These are phyloP conservation scores for Sclerotinia borealis DNA, from an alignment of 2,329 filamentous ascomycete genomes.

Conservation along the genomic window DNA sequence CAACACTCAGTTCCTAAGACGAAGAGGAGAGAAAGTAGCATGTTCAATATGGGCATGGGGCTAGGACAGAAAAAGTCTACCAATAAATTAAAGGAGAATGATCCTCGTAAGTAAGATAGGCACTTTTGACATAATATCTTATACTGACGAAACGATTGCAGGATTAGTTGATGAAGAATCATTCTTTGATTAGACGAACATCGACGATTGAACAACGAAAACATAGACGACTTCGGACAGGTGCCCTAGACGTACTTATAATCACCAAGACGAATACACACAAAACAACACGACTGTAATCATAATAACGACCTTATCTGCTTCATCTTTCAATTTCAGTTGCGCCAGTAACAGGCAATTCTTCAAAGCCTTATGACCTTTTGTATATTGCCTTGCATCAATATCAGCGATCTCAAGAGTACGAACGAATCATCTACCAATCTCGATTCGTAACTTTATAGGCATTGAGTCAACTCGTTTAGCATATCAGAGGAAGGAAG, in stretches of 20 bases:
- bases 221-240: constrained; percentile 25
- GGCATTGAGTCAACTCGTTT: not conserved
- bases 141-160: constrained; percentile 16
- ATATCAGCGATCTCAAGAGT: not conserved
- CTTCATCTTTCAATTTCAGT: not conserved
- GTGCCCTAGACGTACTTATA: constrained; percentile 18
- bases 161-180: constrained; percentile 31
- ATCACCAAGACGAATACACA: not conserved
- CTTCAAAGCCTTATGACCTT: not conserved
- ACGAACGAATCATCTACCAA: not conserved
- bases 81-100: constrained; percentile 24
- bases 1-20: constrained; percentile 28
- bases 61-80: constrained; percentile 32
- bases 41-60: constrained; percentile 45
- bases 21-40: constrained; percentile 54
- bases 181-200: constrained; percentile 28
- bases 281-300: constrained; percentile 9
- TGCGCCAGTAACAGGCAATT: not conserved
- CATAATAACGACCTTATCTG: constrained; percentile 5
- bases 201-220: constrained; percentile 3
- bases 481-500: not conserved
- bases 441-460: not conserved
- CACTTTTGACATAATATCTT: not conserved
- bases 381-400: not conserved
- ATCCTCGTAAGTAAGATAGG: constrained; percentile 25